Base-by-base conservation (phyloP, 2,329 filamentous ascomycete genomes). In the Colletotrichum lentis region DNA sequence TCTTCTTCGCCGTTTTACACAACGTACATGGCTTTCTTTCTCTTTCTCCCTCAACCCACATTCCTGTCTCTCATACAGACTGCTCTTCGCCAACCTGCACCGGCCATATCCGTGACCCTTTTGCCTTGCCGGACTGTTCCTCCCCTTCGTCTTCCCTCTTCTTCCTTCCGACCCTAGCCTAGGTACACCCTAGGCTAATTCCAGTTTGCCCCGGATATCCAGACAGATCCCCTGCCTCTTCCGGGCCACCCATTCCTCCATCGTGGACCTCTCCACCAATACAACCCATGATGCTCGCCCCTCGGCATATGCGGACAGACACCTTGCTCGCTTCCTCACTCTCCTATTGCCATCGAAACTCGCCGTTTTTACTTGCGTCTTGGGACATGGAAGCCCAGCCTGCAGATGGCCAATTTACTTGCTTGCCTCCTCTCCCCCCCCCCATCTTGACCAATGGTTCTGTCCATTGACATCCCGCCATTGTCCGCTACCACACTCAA, bases 301-400 rank as follows among this genome's bases (percentile, higher is more conserved):
- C 76, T 78, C 78, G 77, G 79, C 79, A 81, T 77, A 78, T 80
- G 78, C 78, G 79, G 70, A 72, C 67, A 79, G 70, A 72, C 67
- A 62, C 64, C 71, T 75, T 74, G 65, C 55, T 61, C 35, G 43
- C 35, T 56, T 61, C 73, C 64, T 62, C 62, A 62, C 46, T 69
- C 62, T 24, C 55, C 69, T 64, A 59, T 66, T 52, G 63, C 47
- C 46, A 43, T 58, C 20, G 46, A 58, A 31, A 58, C 58, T 63
- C 35, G 62, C 61, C 60, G 37, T 44, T 41, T 43, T 39, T 53
- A n/a, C 39, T 56, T 41, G 6, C 27, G 71, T 76, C 70, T 47
- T 77, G 73, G 78, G 79, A 76, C 79, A 78, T 74, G 62, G 70
- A 74, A 77, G 74, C 71, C 72, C 53, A 52, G 46, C 67, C 68